A percentile compares a stretch with the other conserved stretches of the same genome.
Conservation (phyloP, 495 filamentous ascomycete species). For the Penicillium goetzii region DNA sequence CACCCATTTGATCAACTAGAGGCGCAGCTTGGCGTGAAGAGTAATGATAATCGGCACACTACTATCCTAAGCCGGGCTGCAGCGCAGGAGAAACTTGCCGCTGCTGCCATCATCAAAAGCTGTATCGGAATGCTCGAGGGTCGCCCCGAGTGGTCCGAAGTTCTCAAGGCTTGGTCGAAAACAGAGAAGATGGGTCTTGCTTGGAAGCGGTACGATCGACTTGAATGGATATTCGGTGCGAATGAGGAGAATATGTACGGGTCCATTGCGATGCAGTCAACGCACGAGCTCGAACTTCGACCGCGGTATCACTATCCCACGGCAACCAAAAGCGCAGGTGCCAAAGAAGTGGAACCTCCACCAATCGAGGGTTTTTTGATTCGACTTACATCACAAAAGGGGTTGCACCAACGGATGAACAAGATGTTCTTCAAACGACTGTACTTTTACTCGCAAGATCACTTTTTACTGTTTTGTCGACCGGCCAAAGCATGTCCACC, state of each 20-base stretch:
- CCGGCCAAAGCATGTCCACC: conserved; percentile 69
- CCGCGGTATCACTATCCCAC: conserved; percentile 73
- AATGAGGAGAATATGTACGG: conserved; percentile 78
- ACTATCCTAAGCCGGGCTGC: conserved; percentile 51
- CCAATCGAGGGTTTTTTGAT: conserved; percentile 76
- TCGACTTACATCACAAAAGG: conserved; percentile 68
- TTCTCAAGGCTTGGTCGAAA: conserved; percentile 62
- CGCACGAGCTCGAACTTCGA: conserved; percentile 74
- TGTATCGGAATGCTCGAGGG: conserved; percentile 64
- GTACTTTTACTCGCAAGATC: conserved; percentile 72
- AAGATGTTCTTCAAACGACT: conserved; percentile 71
- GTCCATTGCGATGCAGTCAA: conserved; percentile 70
- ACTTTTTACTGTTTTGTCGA: conserved; percentile 67
- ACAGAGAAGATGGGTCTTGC: conserved; percentile 70
- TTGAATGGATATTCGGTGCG: conserved; percentile 73
- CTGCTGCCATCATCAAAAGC: conserved; percentile 56
- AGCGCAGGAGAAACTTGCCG: conserved; percentile 56
- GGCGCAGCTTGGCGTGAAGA: conserved; percentile 39
- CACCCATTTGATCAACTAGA: conserved; percentile 66
- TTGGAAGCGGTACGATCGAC: conserved; percentile 75
- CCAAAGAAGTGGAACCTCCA: conserved; percentile 58
- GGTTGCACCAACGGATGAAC: conserved; percentile 61
- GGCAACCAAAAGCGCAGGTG: conserved; percentile 40
- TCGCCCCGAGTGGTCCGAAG: conserved; percentile 63
- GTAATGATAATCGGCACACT: conserved; percentile 42